These are phyloP conservation scores for Pichia heedii DNA, from an alignment of 805 yeast species.

Conservation along the genomic window DNA sequence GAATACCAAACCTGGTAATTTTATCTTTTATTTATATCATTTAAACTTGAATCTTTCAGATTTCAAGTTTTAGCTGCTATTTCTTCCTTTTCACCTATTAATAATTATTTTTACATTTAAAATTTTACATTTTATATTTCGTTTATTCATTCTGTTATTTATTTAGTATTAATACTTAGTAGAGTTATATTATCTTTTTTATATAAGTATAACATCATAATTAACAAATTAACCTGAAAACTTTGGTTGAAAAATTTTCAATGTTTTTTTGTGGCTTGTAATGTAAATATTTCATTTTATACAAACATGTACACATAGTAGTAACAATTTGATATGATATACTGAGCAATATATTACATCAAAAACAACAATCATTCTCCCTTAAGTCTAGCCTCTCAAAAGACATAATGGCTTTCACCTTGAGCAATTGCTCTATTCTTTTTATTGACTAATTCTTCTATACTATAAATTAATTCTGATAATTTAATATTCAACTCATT, in stretches of 20 bases:
- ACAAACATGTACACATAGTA: too few species aligned
- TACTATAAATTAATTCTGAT: conserved; percentile 69
- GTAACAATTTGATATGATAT: conserved; percentile 73
- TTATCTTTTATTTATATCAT: neutral
- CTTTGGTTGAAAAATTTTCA: too few species aligned
- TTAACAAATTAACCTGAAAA: too few species aligned
- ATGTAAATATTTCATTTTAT: neutral
- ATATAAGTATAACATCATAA: neutral
- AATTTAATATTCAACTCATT: conserved; percentile 55
- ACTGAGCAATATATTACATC: conserved; percentile 93
- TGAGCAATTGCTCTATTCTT: conserved; percentile 86
- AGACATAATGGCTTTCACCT: conserved; percentile 84
- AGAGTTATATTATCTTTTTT: too few species aligned
- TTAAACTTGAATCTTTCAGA: too few species aligned
- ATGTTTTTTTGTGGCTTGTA: neutral
- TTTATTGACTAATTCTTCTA: conserved; percentile 86
- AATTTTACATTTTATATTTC: too few species aligned
- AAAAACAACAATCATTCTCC: conserved; percentile 77
- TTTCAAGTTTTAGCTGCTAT: too few species aligned
- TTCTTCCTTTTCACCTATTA: too few species aligned
- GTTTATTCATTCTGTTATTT: too few species aligned
- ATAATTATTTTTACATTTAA: too few species aligned
- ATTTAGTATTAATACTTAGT: too few species aligned
- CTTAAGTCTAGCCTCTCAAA: conserved; percentile 80
- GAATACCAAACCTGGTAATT: conserved; percentile 63